phyloP scores from a whole-genome alignment of 2,329 filamentous ascomycete genomes.

The Bipolaris zeicola region DNA sequence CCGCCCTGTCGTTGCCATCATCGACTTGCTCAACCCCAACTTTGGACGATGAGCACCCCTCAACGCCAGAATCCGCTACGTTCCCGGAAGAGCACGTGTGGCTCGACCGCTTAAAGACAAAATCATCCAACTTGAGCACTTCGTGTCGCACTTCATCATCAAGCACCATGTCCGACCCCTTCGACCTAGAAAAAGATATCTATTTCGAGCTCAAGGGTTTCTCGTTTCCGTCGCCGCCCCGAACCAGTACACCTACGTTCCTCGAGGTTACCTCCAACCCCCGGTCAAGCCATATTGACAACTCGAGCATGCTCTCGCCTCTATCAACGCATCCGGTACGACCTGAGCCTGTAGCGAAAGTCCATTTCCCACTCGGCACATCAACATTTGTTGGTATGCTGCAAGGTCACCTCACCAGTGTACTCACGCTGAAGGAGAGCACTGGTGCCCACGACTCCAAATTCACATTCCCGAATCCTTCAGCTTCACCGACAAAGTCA shows the following conservation, averaged over 20 bases:
- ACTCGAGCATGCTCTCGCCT: slow-evolving; percentile 1
- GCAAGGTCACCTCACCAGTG: slow-evolving; percentile 32
- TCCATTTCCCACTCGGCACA: slow-evolving; percentile 30
- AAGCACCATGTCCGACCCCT: slow-evolving; percentile 27
- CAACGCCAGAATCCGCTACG: slow-evolving; percentile 25
- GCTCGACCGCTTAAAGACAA: slow-evolving; percentile 19
- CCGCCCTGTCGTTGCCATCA: slow-evolving; percentile 20
- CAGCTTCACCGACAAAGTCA: slow-evolving; percentile 22
- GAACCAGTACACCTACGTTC: neutral
- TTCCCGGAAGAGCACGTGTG: slow-evolving; percentile 19
- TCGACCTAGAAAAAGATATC: slow-evolving; percentile 14
- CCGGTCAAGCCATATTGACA: neutral
- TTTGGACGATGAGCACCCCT: slow-evolving; percentile 23
- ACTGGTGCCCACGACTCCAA: slow-evolving; percentile 17
- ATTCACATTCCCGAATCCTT: slow-evolving; percentile 22
- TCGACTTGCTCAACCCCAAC: slow-evolving; percentile 13
- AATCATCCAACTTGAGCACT: slow-evolving; percentile 28
- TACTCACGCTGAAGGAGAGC: slow-evolving; percentile 30
- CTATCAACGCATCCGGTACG: neutral
- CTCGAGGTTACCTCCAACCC: neutral
- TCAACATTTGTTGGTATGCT: slow-evolving; percentile 37
- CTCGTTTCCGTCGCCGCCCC: slow-evolving; percentile 9
- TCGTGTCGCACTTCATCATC: slow-evolving; percentile 26
- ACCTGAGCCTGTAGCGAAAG: slow-evolving; percentile 1
- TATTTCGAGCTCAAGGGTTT: slow-evolving; percentile 9